These are phyloP conservation scores for Rhododendron vialii DNA, from an alignment of 148 eudicot species.

Conservation along the genomic window DNA sequence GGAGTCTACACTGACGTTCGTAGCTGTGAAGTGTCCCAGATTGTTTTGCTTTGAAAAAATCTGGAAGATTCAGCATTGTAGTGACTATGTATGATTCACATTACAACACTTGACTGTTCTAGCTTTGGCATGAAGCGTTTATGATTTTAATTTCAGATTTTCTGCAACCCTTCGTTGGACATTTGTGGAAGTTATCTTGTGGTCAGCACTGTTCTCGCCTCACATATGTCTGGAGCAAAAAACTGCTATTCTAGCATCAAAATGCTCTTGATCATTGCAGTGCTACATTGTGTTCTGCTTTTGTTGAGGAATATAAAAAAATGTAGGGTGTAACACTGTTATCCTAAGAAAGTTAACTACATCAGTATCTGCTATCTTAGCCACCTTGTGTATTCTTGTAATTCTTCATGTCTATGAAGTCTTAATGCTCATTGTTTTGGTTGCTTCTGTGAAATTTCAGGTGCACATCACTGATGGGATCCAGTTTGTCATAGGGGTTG, in stretches of 20 bases:
- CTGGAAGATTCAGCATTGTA: neutral
- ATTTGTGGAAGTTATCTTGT: neutral
- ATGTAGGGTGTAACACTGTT: neutral
- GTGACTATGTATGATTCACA: neutral
- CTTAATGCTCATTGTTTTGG: neutral
- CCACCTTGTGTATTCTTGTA: neutral
- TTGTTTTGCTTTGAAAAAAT: neutral
- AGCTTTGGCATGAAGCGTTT: neutral
- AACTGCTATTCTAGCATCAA: neutral
- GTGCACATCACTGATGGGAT: constrained; percentile 86
- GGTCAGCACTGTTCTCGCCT: neutral
- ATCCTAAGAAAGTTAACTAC: neutral
- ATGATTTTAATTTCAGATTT: neutral
- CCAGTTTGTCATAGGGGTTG: constrained; percentile 48
- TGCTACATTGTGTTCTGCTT: neutral
- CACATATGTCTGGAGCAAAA: neutral
- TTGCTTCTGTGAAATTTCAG: constrained; percentile 27
- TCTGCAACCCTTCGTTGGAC: neutral
- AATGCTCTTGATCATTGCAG: neutral
- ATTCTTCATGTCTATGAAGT: neutral
- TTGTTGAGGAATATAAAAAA: neutral
- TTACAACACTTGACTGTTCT: neutral
- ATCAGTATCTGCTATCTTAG: neutral
- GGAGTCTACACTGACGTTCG: neutral
- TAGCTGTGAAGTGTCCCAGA: neutral